These are phyloP conservation scores for Lactifluus pinguis DNA, from an alignment of 768 basidiomycete genomes.

Conservation along the genomic window DNA sequence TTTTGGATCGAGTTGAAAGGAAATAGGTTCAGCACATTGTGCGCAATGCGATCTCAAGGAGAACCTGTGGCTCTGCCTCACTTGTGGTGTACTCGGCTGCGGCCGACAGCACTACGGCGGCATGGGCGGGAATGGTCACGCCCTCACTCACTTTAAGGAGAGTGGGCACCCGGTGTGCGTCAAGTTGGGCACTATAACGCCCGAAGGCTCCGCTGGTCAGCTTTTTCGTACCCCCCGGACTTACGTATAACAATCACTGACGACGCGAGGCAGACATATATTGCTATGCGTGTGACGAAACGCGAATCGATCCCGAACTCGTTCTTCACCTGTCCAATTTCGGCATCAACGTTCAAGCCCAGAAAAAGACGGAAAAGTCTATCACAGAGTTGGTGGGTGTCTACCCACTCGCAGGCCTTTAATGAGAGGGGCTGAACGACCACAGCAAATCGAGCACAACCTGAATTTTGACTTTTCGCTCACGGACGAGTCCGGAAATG, in stretches of 20 bases:
- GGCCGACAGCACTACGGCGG: conserved; percentile 82
- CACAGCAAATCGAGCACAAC: conserved; percentile 93
- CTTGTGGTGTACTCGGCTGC: conserved; percentile 84
- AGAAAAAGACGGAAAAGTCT: conserved; percentile 90
- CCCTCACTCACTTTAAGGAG: conserved; percentile 62
- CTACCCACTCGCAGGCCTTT: background rate
- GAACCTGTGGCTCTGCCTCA: conserved; percentile 93
- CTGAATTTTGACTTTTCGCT: conserved; percentile 90
- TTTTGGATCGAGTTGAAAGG: background rate
- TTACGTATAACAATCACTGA: background rate
- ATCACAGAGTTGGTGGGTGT: conserved; percentile 83
- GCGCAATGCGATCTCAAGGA: conserved; percentile 74
- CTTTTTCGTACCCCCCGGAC: background rate
- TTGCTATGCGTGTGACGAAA: conserved; percentile 87
- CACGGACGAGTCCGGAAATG: conserved; percentile 76
- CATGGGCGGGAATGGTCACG: conserved; percentile 82
- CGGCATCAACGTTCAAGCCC: conserved; percentile 75
- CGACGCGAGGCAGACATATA: conserved; percentile 57
- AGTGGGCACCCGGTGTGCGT: conserved; percentile 77
- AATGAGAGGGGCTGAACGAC: background rate
- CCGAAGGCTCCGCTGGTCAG: conserved; percentile 84
- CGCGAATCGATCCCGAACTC: conserved; percentile 68
- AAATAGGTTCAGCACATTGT: conserved; percentile 70
- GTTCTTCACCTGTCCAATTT: conserved; percentile 67
- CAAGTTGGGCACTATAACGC: conserved; percentile 93